Base-by-base conservation (phyloP, 23 red algal genomes). In the Chondrus crispus region DNA sequence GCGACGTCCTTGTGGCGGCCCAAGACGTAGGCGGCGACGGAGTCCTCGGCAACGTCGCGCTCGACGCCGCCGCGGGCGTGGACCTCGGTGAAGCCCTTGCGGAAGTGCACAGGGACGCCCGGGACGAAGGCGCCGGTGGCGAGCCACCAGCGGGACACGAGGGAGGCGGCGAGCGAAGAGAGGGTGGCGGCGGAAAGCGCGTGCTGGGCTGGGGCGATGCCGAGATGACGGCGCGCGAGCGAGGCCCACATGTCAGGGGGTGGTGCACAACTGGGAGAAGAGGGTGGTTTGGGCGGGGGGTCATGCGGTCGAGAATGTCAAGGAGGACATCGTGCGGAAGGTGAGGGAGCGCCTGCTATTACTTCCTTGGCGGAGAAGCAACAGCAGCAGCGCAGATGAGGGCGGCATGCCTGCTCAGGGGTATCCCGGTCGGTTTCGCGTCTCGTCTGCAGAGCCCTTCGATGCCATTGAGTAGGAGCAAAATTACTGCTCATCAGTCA, bases 121-220 rank as follows among this genome's bases (percentile, higher is more conserved):
- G 87, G 62, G 40, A 90, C 87, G n/a, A 90, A 79, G 39, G 22
- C 71, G 24, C 87, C 87, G 37, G 87, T 90, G 70, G 69, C 37
- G 33, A 90, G 55, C 71, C 87, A 90, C 87, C 87, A 90, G 16
- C 74, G 87, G 20, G 62, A 90, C 16, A 90, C 39, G 1, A 90
- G 87, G 19, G 47, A 55, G 22, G 64, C 5, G 14, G 87, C 87
- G 6, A 90, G 87, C 10, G 46, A 22, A 45, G 30, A 51, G 11
- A 90, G 39, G n/a, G 87, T n/a, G 52, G 74, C 74, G 52, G 71
- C 22, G 20, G 87, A 49, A 41, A 26, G 1, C 28, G 87, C 44
- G n/a, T n/a, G n/a, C 5, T 46, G 50, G 37, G 53, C 30, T 39
- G 33, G 2, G 37, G 14, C 12, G 26, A 75, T 45, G 50, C 19